A percentile compares a stretch with the other conserved stretches of the same genome.
Conservation (phyloP, 106 monocot genomes). For the Posidonia australis region DNA sequence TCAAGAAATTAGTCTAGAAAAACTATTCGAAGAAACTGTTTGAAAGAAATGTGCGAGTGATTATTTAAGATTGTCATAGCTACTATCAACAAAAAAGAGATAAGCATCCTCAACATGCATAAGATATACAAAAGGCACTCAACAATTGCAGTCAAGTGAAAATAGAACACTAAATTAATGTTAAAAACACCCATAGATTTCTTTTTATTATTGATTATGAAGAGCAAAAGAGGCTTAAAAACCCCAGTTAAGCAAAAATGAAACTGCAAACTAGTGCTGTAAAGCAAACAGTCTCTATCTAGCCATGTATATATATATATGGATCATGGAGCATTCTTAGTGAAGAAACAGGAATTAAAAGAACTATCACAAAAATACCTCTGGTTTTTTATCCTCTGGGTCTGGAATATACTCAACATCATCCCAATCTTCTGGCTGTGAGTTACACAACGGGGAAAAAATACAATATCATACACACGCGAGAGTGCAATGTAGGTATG, state of each 20-base stretch:
- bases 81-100: too few relatives aligned
- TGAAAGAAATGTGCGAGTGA: background rate
- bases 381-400: conserved; percentile 57
- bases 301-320: too few relatives aligned
- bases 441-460: background rate
- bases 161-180: too few relatives aligned
- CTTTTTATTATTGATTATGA: too few relatives aligned
- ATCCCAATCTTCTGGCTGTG: conserved; percentile 77
- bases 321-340: background rate
- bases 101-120: too few relatives aligned
- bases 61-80: background rate
- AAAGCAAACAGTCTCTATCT: too few relatives aligned
- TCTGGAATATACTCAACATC: conserved; percentile 53
- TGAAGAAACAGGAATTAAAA: background rate
- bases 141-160: too few relatives aligned
- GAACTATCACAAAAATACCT: conserved; percentile 23
- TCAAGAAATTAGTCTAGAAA: background rate
- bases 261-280: too few relatives aligned
- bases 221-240: too few relatives aligned
- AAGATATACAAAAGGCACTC: too few relatives aligned
- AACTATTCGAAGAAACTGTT: background rate
- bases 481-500: background rate
- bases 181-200: too few relatives aligned
- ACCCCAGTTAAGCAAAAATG: too few relatives aligned
- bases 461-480: background rate